These are phyloP conservation scores for Cynara cardunculus DNA, from an alignment of 129 eudicot genomes.

Conservation along the genomic window DNA sequence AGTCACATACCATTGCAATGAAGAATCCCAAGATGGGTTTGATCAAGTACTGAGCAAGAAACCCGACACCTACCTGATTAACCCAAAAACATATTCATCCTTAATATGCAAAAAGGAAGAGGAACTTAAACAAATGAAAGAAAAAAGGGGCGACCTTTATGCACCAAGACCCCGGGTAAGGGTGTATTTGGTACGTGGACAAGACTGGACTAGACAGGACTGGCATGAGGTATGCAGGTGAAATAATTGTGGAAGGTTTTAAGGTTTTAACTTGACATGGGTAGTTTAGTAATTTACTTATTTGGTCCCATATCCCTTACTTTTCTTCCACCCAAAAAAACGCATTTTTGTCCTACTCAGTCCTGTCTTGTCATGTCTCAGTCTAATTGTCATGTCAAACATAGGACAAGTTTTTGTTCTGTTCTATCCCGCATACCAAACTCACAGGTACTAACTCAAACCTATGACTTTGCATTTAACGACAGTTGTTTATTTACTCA, in stretches of 20 bases:
- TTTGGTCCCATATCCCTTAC: neutral
- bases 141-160: neutral
- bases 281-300: neutral
- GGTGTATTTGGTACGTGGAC: neutral
- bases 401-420: too few relatives aligned
- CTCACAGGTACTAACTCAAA: neutral
- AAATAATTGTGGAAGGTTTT: too few relatives aligned
- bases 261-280: neutral
- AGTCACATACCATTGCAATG: constrained; percentile 75
- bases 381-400: too few relatives aligned
- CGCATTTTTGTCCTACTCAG: too few relatives aligned
- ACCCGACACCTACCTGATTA: constrained; percentile 92
- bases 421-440: too few relatives aligned
- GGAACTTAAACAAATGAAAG: neutral
- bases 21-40: constrained; percentile 84
- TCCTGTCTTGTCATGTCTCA: too few relatives aligned
- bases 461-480: neutral
- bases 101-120: constrained; percentile 1
- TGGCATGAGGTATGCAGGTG: too few relatives aligned
- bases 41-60: constrained; percentile 90
- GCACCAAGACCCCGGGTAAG: neutral
- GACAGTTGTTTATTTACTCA: neutral
- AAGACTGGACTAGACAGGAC: too few relatives aligned
- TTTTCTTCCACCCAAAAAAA: too few relatives aligned
- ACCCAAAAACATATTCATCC: constrained; percentile 7